Evolutionary conservation across 108 stramenopile species (phyloP).

Genomic region (Cyclotella sp.): DNA sequence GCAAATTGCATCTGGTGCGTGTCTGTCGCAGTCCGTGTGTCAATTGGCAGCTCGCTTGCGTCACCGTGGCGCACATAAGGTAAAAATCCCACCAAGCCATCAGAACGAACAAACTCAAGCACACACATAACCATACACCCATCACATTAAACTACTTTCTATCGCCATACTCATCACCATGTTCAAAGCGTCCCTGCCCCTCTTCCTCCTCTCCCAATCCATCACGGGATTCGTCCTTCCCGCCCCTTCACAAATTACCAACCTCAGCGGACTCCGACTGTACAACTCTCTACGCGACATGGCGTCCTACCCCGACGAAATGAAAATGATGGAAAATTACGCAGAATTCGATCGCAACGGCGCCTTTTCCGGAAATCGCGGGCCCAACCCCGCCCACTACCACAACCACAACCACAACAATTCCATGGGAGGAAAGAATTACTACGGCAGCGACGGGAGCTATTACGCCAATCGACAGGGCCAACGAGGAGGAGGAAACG

Average conservation of each 20-base stretch:
- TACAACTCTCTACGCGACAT: slow-evolving; percentile 16
- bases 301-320: slow-evolving; percentile 32
- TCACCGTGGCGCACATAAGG: neutral
- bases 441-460: slow-evolving; percentile 2
- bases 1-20: too few relatives aligned
- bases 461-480: slow-evolving; percentile 2
- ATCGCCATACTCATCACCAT: neutral
- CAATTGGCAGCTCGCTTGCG: too few relatives aligned
- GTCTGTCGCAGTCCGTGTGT: too few relatives aligned
- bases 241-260: neutral
- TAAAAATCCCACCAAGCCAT: neutral
- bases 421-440: neutral
- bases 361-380: slow-evolving; percentile 25
- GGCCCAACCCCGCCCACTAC: neutral
- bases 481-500: neutral
- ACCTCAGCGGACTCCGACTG: neutral
- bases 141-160: too few relatives aligned
- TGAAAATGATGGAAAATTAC: slow-evolving; percentile 23
- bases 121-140: too few relatives aligned
- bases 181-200: slow-evolving; percentile 8
- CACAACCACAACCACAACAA: neutral
- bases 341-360: slow-evolving; percentile 29
- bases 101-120: neutral
- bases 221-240: slow-evolving; percentile 12
- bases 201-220: slow-evolving; percentile 16